Evolutionary conservation across 805 yeast genomes (phyloP), one percentile per base, ranked within the genome.

Genomic region (Teunomyces lycoperdinae): DNA sequence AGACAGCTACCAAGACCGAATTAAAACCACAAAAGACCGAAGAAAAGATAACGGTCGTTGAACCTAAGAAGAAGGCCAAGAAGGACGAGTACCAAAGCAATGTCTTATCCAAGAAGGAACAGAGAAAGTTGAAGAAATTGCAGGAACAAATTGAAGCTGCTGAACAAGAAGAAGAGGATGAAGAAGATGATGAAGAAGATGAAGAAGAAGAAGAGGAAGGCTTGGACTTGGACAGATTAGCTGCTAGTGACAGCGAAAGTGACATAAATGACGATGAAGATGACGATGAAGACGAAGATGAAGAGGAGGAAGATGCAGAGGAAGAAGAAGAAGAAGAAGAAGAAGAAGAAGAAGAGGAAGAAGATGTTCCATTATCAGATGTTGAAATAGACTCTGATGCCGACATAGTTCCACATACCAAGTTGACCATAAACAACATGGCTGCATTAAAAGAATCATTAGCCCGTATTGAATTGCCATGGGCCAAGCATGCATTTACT

Each of bases 331-430:
- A 74, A 2, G 80, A 72, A 10, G 83, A 74, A n/a, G 83, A 77
- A 42, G 84, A 77, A 40, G 84, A 78, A 30, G 87, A 80, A 40
- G 67, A 52, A 9, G 92, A 84, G 6, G 87, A 81, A 49, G 91
- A 87, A 57, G 97, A 90, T 57, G 78, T 91, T 40, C 87, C 96
- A 16, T 78, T 89, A 45, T 87, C 96, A 0, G 97, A 90, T 46
- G 97, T 86, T 24, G 97, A 92, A 61, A 71, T 89, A 38, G 97
- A 90, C 61, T 88, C 94, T 1, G 97, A 91, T 63, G 96, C 96
- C 13, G 99, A 94, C 66, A 81, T 91, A 40, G 90, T 92, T 32
- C 97, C 98, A 43, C 83, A 86, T 68, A 89, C 94, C 49, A 91
- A 91, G 66, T 77, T 89, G 44, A 91, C 97, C 9, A 75, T 92